Percentiles rank a stretch among this genome's conserved stretches.
Evolutionary conservation across 768 basidiomycete genomes (phyloP).

Genomic region (Leccinum olivaceopallidum): DNA sequence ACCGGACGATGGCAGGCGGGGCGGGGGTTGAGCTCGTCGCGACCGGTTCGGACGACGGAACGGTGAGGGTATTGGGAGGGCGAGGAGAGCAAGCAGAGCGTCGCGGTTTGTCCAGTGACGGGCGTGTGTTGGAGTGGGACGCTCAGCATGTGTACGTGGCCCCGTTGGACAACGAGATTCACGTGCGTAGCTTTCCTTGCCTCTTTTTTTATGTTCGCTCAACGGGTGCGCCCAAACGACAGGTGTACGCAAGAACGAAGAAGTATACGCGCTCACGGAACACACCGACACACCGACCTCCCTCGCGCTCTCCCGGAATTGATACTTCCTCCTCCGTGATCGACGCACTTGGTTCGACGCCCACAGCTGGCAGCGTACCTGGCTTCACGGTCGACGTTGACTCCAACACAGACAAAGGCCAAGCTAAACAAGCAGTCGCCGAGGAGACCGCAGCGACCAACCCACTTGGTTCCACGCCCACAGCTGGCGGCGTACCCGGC

Average conservation of each 20-base stretch:
- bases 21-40: slow-evolving; percentile 83
- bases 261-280: slow-evolving; percentile 78
- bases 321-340: too few species aligned
- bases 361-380: too few species aligned
- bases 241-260: slow-evolving; percentile 84
- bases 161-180: slow-evolving; percentile 94
- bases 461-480: too few species aligned
- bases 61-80: slow-evolving; percentile 94
- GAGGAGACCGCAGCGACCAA: too few species aligned
- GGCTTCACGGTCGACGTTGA: too few species aligned
- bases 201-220: too few species aligned
- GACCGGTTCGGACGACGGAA: slow-evolving; percentile 91
- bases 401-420: too few species aligned
- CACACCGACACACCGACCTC: slow-evolving; percentile 59
- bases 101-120: slow-evolving; percentile 84
- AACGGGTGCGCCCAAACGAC: not conserved
- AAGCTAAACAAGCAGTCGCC: too few species aligned
- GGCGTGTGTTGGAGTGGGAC: slow-evolving; percentile 90
- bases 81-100: slow-evolving; percentile 67
- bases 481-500: too few species aligned
- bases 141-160: slow-evolving; percentile 89
- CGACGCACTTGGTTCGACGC: too few species aligned
- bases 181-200: slow-evolving; percentile 53
- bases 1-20: slow-evolving; percentile 82
- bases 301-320: too few species aligned